Evolutionary conservation across 306 rosid genomes (phyloP), one percentile per base, ranked within the genome.

Genomic region (Crotalaria pallida): DNA sequence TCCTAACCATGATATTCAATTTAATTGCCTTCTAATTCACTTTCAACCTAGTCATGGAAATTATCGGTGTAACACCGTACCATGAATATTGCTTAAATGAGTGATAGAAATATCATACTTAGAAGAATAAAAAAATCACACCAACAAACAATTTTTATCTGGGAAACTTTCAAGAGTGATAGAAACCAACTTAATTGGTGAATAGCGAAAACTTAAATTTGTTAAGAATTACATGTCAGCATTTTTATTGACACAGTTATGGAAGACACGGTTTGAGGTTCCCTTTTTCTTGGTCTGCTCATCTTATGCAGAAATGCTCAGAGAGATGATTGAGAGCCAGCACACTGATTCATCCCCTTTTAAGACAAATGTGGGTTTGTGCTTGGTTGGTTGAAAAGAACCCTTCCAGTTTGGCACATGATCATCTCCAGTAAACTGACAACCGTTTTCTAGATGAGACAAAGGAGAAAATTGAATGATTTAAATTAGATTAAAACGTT

Each of bases 271-370:
- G 15, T 47, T 67, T 31, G 66, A 31, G 69, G 79, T 67, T 78
- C 31, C 56, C 49, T 47, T 45, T 62, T 58, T 47, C 10, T 22
- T 65, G 40, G 76, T 48, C 58, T 65, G 45, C 60, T 72, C 71
- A 74, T 74, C 60, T 56, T 23, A 45, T 43, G 61, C 27, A 65
- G 45, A n/a, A n/a, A 36, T 55, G 57, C 21, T 69, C 60, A 74
- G 58, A 67, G 48, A 81, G 62, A 76, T 79, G 65, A 86, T 21
- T 41, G 75, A 43, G 31, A 77, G 84, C 71, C 88, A 81, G 89
- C 85, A 58, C 84, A 88, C 12, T 56, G 88, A 72, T 88, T 71
- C 90, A 85, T 85, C 91, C 88, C 90, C 92, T 70, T 70, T 66
- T 73, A 62, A 74, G 89, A 83, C 91, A 87, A 61, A 62, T 29